Evolutionary conservation across 2,329 filamentous ascomycete genomes (phyloP), one percentile per base, ranked within the genome.

Genomic region (Fonsecaea pedrosoi): DNA sequence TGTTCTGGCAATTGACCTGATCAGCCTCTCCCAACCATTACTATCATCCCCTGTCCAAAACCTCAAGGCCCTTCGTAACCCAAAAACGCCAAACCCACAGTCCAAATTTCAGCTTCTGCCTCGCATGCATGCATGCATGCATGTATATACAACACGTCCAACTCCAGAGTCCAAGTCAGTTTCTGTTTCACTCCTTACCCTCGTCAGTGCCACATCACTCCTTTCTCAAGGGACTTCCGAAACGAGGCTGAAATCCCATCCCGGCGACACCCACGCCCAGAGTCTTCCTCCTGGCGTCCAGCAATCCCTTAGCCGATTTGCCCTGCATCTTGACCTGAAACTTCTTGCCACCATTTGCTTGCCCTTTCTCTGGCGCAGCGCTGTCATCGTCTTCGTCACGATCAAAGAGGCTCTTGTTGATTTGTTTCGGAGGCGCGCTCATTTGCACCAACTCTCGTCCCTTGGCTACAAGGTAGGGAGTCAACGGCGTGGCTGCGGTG

Each of bases 241-340:
- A 81, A 78, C 90, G 90, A 35, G 91, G 91, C 37, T 90, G 90
- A 80, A 89, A 92, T 74, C 92, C 90, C 77, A 92, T 76, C 74
- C 53, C 64, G 4, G 45, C 54, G 1, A 54, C 67, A n/a, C 64
- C 57, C 25, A 54, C 58, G 7, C 64, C 67, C 12, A 69, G 58
- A 10, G 90, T 94, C 85, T 92, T 92, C 68, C 91, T 84, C 68
- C 90, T 83, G 0, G 90, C 90, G 10, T 89, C 87, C 83, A 91
- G 87, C 68, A 94, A 80, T 56, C 88, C 83, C 78, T 86, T 83
- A 68, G 87, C 79, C 62, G 68, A 70, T 12, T 71, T 73, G 65
- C 69, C 71, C 66, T 64, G 64, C 68, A 69, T 68, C 66, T 72
- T 70, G 61, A 69, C 65, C 37, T 66, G 62, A 35, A 69, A 71